Evolutionary conservation across 2,329 filamentous ascomycete genomes (phyloP), one percentile per base, ranked within the genome.

Genomic region (Didymella sp.): DNA sequence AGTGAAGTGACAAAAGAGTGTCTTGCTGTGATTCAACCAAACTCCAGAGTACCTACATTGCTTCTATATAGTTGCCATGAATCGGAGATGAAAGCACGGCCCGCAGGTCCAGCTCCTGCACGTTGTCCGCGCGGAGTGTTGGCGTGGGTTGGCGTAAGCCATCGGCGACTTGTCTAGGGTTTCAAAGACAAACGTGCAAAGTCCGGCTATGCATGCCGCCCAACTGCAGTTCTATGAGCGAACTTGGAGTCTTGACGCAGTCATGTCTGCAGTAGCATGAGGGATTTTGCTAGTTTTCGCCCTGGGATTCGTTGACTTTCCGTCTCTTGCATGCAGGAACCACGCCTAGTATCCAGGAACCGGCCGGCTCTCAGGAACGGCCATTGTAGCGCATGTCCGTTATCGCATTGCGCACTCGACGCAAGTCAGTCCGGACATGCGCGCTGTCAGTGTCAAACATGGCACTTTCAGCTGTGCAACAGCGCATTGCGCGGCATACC

Each of bases 31-130:
- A 48, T 52, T 30, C 43, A 40, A 52, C 21, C 47, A n/a, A 37
- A 57, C 15, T 49, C 30, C 27, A 37, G 38, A 51, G 49, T 37
- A 33, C 37, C 48, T 51, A 48, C 48, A 44, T 52, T 42, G 54
- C 31, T 48, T 37, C 48, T 52, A 57, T 57, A 57, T 52, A 57
- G 37, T 57, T 30, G 21, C 25, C 25, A 48, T 44, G 48, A 52
- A 46, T 51, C 54, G 54, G 54, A 57, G 44, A 57, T 52, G 43
- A 52, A 52, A 52, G 54, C 54, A 52, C 54, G 54, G 54, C 43
- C 54, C 54, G 54, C 54, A 57, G 48, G 54, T 44, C 54, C 54
- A 57, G 54, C 54, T 57, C 48, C 48, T 57, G 48, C 48, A 51
- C 43, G 19, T 57, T 57, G 54, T 57, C 54, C 54, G 54, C 28